These are phyloP conservation scores for Penicillium sp. DNA, from an alignment of 2,329 filamentous ascomycete genomes.

Conservation along the genomic window DNA sequence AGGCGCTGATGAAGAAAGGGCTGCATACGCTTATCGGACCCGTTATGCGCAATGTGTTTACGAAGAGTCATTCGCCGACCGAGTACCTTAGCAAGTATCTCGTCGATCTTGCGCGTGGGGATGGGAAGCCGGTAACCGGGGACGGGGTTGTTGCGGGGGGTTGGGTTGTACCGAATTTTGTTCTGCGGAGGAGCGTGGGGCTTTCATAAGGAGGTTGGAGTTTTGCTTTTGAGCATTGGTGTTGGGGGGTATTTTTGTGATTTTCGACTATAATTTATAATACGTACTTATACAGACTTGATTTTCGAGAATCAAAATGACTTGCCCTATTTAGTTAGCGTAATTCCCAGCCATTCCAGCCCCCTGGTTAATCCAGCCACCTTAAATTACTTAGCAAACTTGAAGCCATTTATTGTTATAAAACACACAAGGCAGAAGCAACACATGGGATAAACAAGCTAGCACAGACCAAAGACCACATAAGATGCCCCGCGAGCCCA, in stretches of 20 bases:
- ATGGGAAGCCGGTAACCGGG: constrained; percentile 12
- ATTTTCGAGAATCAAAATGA: no score
- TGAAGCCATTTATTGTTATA: no score
- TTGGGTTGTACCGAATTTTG: constrained; percentile 21
- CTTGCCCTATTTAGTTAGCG: no score
- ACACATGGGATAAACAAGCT: no score
- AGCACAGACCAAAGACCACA: no score
- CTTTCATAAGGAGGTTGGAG: neutral
- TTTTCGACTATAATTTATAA: neutral
- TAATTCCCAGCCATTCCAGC: no score
- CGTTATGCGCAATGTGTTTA: neutral
- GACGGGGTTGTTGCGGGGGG: constrained; percentile 16
- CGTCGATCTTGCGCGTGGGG: constrained; percentile 50
- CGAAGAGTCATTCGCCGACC: constrained; percentile 48
- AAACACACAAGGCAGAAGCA: no score
- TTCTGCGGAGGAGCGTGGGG: constrained; percentile 17
- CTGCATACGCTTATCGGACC: constrained; percentile 20
- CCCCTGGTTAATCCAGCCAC: no score
- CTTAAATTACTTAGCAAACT: no score
- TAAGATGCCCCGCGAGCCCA: no score
- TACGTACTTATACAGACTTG: no score
- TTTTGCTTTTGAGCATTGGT: neutral
- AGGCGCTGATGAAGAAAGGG: constrained; percentile 26
- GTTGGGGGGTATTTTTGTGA: neutral
- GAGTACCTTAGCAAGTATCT: constrained; percentile 54